Evolutionary conservation across 2,329 filamentous ascomycete genomes (phyloP).

Genomic region (Macrophomina phaseolina): DNA sequence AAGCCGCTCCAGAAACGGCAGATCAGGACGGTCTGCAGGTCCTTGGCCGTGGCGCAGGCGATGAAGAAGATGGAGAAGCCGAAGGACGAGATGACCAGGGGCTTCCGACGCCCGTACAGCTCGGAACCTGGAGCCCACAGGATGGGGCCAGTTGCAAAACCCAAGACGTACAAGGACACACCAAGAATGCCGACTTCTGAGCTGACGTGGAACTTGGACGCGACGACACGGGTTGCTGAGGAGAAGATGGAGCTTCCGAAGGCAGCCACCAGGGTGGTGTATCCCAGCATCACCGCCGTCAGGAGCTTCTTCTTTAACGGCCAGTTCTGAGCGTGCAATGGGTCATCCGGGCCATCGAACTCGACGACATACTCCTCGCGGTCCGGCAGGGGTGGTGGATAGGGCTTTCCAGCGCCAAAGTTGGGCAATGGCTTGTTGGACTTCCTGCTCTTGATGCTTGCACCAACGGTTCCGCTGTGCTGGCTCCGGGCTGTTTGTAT

Average conservation of each 20-base stretch:
- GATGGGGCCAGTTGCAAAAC: constrained; percentile 54
- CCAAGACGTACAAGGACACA: constrained; percentile 56
- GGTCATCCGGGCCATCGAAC: constrained; percentile 83
- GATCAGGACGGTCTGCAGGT: constrained; percentile 59
- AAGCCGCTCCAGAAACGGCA: constrained; percentile 60
- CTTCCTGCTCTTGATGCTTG: constrained; percentile 53
- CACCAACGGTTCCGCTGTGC: constrained; percentile 74
- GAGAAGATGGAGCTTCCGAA: constrained; percentile 63
- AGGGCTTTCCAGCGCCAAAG: constrained; percentile 77
- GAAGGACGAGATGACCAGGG: constrained; percentile 56
- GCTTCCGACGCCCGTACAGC: constrained; percentile 55
- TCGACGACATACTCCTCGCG: constrained; percentile 79
- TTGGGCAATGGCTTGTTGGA: constrained; percentile 65
- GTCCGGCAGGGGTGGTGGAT: constrained; percentile 71
- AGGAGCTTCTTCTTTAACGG: constrained; percentile 75
- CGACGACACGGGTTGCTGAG: constrained; percentile 42
- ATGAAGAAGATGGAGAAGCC: constrained; percentile 59
- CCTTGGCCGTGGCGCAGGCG: constrained; percentile 56
- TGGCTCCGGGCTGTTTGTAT: constrained; percentile 75
- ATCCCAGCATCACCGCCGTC: constrained; percentile 72
- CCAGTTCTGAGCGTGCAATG: constrained; percentile 89
- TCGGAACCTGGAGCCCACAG: constrained; percentile 60
- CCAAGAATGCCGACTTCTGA: constrained; percentile 57
- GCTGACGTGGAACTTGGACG: constrained; percentile 51
- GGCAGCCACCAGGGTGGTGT: constrained; percentile 70